phyloP scores from a whole-genome alignment of 257 asterid species.

The Plantago major region DNA sequence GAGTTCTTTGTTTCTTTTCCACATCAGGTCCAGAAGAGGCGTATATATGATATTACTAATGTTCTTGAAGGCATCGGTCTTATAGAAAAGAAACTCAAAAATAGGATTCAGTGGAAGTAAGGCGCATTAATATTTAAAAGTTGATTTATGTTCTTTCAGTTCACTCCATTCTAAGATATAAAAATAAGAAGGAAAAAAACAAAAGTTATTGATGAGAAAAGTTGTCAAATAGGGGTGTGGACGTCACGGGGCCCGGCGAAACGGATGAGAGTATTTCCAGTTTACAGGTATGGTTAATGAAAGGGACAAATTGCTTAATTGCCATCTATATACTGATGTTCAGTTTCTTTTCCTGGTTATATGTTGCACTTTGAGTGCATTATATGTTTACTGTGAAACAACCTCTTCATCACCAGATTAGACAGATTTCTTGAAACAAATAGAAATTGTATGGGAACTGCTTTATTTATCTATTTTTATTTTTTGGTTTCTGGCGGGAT shows the following conservation, averaged over 20 bases:
- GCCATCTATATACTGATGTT: neutral
- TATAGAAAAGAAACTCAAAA: constrained; percentile 90
- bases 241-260: constrained; percentile 80
- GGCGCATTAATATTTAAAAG: constrained; percentile 18
- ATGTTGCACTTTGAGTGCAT: constrained; percentile 14
- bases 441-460: neutral
- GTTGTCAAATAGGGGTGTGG: constrained; percentile 66
- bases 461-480: no score
- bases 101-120: constrained; percentile 99
- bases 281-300: constrained; percentile 55
- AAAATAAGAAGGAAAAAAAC: constrained; percentile 16
- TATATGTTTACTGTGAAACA: neutral
- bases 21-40: constrained; percentile 93
- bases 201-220: constrained; percentile 18
- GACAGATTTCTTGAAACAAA: constrained; percentile 7
- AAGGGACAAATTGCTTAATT: neutral
- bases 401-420: constrained; percentile 8
- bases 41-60: constrained; percentile 95
- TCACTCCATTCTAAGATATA: constrained; percentile 13
- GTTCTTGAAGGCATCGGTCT: constrained; percentile 98
- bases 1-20: constrained; percentile 16
- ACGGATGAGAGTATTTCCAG: constrained; percentile 56
- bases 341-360: neutral
- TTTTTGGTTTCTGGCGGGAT: no score
- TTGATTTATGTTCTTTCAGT: constrained; percentile 5